These are phyloP conservation scores for Arachis hypogaea DNA, from an alignment of 306 rosid species.

Conservation along the genomic window DNA sequence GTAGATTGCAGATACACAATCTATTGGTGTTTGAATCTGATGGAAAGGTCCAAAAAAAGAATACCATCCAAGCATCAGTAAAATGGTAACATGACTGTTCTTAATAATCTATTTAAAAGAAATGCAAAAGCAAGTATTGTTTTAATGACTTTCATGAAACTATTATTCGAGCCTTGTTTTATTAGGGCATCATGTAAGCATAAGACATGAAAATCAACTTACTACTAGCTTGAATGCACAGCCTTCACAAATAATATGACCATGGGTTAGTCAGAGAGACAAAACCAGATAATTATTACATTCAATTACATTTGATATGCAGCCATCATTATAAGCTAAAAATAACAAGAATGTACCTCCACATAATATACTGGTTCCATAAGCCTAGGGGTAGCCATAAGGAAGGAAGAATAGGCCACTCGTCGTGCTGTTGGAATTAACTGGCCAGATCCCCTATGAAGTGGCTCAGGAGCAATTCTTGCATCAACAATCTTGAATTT, in stretches of 20 bases:
- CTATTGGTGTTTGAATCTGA: constrained; percentile 98
- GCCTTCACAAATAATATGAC: background rate
- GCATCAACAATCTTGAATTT: constrained; percentile 99
- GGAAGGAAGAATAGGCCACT: constrained; percentile 94
- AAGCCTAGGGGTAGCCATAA: constrained; percentile 97
- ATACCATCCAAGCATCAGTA: constrained; percentile 29
- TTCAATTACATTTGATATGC: constrained; percentile 20
- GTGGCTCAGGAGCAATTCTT: constrained; percentile 87
- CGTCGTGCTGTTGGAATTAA: constrained; percentile 90
- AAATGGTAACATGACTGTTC: constrained; percentile 18
- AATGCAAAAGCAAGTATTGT: constrained; percentile 8
- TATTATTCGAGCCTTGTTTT: constrained; percentile 8
- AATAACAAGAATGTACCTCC: constrained; percentile 58
- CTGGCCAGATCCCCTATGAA: constrained; percentile 93
- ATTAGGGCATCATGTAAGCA: constrained; percentile 9
- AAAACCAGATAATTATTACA: constrained; percentile 21
- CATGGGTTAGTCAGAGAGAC: background rate
- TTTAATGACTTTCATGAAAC: background rate
- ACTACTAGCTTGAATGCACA: constrained; percentile 6
- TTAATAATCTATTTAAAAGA: background rate
- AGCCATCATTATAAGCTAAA: constrained; percentile 16
- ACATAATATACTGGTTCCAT: constrained; percentile 97
- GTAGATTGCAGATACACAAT: constrained; percentile 97
- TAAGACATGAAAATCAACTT: background rate
- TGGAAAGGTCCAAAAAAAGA: constrained; percentile 39